Base-by-base conservation (phyloP, 352 stramenopile genomes). In the Phytophthora nicotianae region DNA sequence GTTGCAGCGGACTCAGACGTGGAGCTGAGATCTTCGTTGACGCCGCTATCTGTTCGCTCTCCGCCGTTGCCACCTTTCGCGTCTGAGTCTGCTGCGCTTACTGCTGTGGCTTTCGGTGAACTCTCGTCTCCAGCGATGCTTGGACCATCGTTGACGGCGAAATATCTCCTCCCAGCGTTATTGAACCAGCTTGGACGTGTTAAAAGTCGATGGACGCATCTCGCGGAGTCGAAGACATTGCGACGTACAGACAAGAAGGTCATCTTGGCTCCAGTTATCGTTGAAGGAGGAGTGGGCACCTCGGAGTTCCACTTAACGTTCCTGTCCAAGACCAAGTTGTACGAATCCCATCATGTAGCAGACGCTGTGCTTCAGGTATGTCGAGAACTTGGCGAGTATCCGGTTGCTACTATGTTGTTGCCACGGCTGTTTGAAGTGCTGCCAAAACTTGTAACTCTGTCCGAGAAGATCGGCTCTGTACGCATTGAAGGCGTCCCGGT, bases 401-500 rank as follows among this genome's bases (percentile, higher is more conserved):
- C 72, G 5, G 57, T 91, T n/a, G 67, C 59, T 4, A 71, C 64
- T 10, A 72, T 73, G 26, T 57, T 93, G 21, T 62, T 93, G 13
- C 79, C 84, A 9, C 72, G 78, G 5, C 62, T 93, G 7, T 76
- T 93, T 29, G 80, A 89, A 4, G 69, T 88, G 0, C 61, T 93
- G 20, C 80, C 84, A 5, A 60, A 62, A 9, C 70, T 93, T 10
- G 55, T 93, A 1, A 49, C 63, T 19, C 60, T 91, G 6, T 74
- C 81, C 0, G 84, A 93, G 66, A 74, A 74, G n/a, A 85, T 91
- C 16, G 84, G 80, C 8, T 79, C 81, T 0, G 70, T 81, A 3
- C 70, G 76, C 11, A 75, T 91, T 45, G 84, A 91, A 50, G 84
- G 84, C 9, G 77, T 90, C 23, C 84, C 84, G 60, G 81, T 92